These are phyloP conservation scores for Daldinia sp. DNA, from an alignment of 2,329 filamentous ascomycete species.

Conservation along the genomic window DNA sequence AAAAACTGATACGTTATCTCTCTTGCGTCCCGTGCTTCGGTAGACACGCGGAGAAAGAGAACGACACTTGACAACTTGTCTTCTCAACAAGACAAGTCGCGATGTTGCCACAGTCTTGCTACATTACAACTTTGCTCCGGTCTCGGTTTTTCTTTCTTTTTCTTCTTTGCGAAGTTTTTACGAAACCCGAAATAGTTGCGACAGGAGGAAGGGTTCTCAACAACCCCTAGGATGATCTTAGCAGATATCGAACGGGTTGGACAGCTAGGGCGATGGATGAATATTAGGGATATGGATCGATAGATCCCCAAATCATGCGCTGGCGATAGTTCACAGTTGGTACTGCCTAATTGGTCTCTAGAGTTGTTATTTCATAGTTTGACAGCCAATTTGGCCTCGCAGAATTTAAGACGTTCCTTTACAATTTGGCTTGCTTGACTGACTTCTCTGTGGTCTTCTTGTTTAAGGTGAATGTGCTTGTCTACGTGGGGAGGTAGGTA, in stretches of 20 bases:
- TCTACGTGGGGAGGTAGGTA: not conserved
- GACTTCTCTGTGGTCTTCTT: not conserved
- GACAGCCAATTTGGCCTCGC: not conserved
- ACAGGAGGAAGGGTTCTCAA: not conserved
- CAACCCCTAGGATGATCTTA: not conserved
- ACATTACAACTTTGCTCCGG: not conserved
- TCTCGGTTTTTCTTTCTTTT: not conserved
- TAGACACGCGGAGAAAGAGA: not conserved
- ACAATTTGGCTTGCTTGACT: not conserved
- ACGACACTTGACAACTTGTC: not conserved
- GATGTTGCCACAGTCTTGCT: not conserved
- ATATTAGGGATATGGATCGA: slow-evolving; percentile 4
- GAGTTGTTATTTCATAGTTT: not conserved
- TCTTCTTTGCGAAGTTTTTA: not conserved
- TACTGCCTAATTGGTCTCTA: not conserved
- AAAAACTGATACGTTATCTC: not conserved
- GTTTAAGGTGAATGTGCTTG: not conserved
- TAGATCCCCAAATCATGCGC: not conserved
- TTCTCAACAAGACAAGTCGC: not conserved
- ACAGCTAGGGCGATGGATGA: not conserved
- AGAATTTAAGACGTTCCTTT: not conserved
- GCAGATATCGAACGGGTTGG: slow-evolving; percentile 6
- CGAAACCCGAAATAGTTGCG: not conserved
- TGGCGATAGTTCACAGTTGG: slow-evolving; percentile 6
- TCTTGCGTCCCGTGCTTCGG: not conserved